Percentiles rank a stretch among this genome's conserved stretches.
Conservation (phyloP, 352 stramenopile species). For the Thalassiosira hispida region DNA sequence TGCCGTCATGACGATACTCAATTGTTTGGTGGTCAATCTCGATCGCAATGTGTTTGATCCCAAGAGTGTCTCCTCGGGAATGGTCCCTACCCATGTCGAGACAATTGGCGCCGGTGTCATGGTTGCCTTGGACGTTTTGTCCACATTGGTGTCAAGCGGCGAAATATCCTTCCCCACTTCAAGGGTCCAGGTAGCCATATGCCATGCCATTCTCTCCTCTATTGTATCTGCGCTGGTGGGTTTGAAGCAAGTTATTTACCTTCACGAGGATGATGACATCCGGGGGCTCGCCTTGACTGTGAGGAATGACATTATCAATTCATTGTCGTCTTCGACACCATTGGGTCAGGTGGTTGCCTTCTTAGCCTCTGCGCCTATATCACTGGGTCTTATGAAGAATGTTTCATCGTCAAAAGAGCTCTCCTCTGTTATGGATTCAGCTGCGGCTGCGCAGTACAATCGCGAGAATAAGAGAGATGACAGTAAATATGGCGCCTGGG, state of each 20-base stretch:
- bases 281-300: constrained; percentile 26
- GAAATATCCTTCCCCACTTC: constrained; percentile 29
- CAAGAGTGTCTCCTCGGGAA: constrained; percentile 2
- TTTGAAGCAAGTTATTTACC: constrained; percentile 52
- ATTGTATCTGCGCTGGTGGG: constrained; percentile 38
- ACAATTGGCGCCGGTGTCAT: constrained; percentile 36
- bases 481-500: constrained; percentile 50
- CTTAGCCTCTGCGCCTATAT: constrained; percentile 57
- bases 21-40: constrained; percentile 32
- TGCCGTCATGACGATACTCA: constrained; percentile 35
- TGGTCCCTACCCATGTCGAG: constrained; percentile 20
- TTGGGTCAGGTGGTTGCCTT: constrained; percentile 62
- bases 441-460: background rate
- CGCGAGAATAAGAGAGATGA: constrained; percentile 15
- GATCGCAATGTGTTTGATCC: constrained; percentile 41
- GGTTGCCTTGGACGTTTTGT: constrained; percentile 39
- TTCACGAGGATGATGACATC: constrained; percentile 46
- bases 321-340: constrained; percentile 53
- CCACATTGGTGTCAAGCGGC: constrained; percentile 31
- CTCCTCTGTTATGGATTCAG: constrained; percentile 29
- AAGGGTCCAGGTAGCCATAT: constrained; percentile 25
- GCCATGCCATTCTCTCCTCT: constrained; percentile 35
- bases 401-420: constrained; percentile 22
- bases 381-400: constrained; percentile 36
- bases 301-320: constrained; percentile 56